Evolutionary conservation across 176 grass and related monocot species (phyloP), one percentile per base, ranked within the genome.

Genomic region (Ananas comosus): DNA sequence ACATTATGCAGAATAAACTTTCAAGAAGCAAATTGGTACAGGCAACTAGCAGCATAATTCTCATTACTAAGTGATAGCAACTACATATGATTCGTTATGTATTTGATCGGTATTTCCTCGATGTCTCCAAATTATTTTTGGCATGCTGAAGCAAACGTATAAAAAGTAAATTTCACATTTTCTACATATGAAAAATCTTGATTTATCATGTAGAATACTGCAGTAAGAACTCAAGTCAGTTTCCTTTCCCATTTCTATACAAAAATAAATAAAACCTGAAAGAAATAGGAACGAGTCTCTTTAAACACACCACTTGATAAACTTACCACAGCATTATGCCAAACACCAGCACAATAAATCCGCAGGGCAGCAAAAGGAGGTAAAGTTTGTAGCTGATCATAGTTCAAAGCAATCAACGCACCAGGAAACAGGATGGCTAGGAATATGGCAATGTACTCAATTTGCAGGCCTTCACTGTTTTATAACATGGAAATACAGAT

Each of bases 381-480:
- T 48, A 85, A 52, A 81, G 63, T 85, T 49, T 90, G 79, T 28
- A 92, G 66, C 56, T 69, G 79, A 70, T 85, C 83, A 76, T 83
- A 80, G 63, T 97, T 85, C 78, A 97, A 81, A 76, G 89, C 80
- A 78, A 97, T 77, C 76, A 92, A 92, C 57, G 93, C 93, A 68
- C 93, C 93, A 72, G 93, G 89, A 82, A 97, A 88, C 64, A 92
- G 66, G 80, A 83, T 51, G 54, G 82, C 89, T 47, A 90, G 11
- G 77, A 97, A 97, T 74, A 97, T 57, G 11, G 89, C 86, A 77
- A 92, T 78, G 75, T 97, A 97, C 63, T 97, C 93, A 27, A 97
- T 87, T 22, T 82, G 84, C 42, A 92, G 69, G 51, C 89, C 89
- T 76, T 97, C 93, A 81, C 89, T 97, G 81, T 78, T 65, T 42